Percentiles rank a stretch among this genome's conserved stretches.
Conservation (phyloP, 1,139 yeast species). For the Pichia terricola region DNA sequence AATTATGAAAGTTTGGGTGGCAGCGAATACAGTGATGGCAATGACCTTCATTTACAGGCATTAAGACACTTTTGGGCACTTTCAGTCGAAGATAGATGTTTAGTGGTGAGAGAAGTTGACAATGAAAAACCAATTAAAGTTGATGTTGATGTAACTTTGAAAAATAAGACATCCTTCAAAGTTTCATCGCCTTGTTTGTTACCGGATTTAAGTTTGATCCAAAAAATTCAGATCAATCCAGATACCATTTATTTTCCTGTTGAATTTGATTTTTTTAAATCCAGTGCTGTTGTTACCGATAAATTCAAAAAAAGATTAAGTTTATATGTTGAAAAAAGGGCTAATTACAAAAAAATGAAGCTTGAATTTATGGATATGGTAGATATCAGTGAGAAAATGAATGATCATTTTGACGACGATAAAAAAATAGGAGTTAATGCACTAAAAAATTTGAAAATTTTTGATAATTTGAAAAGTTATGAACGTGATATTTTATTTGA, state of each 20-base stretch:
- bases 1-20: slow-evolving; percentile 19
- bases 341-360: slow-evolving; percentile 29
- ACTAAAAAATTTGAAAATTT: slow-evolving; percentile 22
- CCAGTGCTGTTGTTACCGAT: slow-evolving; percentile 28
- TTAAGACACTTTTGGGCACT: slow-evolving; percentile 88
- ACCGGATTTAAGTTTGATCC: slow-evolving; percentile 48
- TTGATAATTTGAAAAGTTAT: slow-evolving; percentile 25
- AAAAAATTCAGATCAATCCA: slow-evolving; percentile 27
- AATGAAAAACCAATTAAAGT: slow-evolving; percentile 42
- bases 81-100: slow-evolving; percentile 72
- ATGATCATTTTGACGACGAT: background rate
- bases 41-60: slow-evolving; percentile 70
- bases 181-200: slow-evolving; percentile 56
- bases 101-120: slow-evolving; percentile 62
- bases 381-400: slow-evolving; percentile 4
- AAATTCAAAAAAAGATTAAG: slow-evolving; percentile 39
- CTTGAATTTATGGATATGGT: slow-evolving; percentile 15
- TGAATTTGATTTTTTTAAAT: slow-evolving; percentile 16
- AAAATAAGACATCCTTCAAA: slow-evolving; percentile 29
- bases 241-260: slow-evolving; percentile 24
- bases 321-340: slow-evolving; percentile 40
- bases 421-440: background rate
- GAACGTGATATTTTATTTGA: slow-evolving; percentile 31
- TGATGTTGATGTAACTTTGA: slow-evolving; percentile 37
- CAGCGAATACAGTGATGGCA: slow-evolving; percentile 9